Evolutionary conservation across 2,329 filamentous ascomycete species (phyloP).

Genomic region (Monosporascus sp.): DNA sequence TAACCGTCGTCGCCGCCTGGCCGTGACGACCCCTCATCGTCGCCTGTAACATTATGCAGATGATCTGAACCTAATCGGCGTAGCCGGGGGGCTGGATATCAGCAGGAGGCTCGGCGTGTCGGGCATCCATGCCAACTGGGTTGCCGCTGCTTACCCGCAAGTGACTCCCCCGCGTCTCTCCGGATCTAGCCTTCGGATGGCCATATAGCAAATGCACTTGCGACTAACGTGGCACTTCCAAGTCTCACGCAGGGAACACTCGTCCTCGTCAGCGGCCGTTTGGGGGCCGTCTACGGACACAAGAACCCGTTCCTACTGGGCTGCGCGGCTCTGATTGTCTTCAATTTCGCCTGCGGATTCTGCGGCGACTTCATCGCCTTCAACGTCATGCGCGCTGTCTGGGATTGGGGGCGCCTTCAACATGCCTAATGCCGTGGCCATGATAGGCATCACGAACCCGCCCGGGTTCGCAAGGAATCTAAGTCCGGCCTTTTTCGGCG

Average conservation of each 20-base stretch:
- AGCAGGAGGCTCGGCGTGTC: constrained; percentile 22
- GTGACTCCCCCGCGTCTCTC: constrained; percentile 2
- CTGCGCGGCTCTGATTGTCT: constrained; percentile 34
- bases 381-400: constrained; percentile 30
- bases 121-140: constrained; percentile 32
- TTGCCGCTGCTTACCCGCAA: constrained; percentile 32
- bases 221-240: not conserved
- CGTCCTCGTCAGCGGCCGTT: constrained; percentile 44
- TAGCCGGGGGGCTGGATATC: constrained; percentile 23
- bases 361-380: constrained; percentile 33
- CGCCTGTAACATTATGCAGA: constrained; percentile 16
- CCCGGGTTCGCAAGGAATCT: constrained; percentile 41
- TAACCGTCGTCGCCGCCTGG: constrained; percentile 7
- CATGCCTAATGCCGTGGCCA: constrained; percentile 47
- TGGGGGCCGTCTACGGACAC: constrained; percentile 49
- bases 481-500: constrained; percentile 40
- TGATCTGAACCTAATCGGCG: constrained; percentile 24
- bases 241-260: constrained; percentile 47
- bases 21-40: constrained; percentile 10
- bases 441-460: constrained; percentile 41
- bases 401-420: constrained; percentile 46
- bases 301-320: constrained; percentile 40
- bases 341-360: constrained; percentile 39
- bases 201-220: not conserved
- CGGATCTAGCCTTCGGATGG: not conserved